These are phyloP conservation scores for Leishmania arabica DNA, from an alignment of 208 protist genomes.

Conservation along the genomic window DNA sequence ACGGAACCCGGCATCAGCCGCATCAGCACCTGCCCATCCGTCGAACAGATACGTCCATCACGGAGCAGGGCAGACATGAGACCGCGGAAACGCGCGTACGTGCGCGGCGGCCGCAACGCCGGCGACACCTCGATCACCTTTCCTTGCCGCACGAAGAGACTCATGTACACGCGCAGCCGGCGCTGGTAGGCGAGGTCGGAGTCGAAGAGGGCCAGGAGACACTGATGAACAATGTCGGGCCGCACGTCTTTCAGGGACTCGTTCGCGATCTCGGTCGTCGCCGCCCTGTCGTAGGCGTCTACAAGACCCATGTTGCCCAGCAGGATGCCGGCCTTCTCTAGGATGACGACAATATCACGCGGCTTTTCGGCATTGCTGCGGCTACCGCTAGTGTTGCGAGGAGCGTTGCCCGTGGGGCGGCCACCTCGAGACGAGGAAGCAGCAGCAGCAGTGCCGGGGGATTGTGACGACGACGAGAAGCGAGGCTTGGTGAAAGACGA, in stretches of 20 bases:
- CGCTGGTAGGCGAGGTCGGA: constrained; percentile 74
- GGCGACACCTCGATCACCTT: constrained; percentile 90
- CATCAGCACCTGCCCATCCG: constrained; percentile 76
- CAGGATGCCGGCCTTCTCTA: constrained; percentile 84
- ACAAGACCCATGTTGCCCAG: constrained; percentile 77
- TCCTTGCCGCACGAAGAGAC: constrained; percentile 58
- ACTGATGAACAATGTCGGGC: constrained; percentile 92
- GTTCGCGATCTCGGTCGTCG: constrained; percentile 82
- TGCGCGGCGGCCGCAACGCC: constrained; percentile 85
- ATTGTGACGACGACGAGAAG: not conserved
- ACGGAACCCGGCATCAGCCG: constrained; percentile 78
- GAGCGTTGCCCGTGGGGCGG: not conserved
- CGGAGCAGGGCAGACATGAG: constrained; percentile 81
- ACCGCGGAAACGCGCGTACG: constrained; percentile 84
- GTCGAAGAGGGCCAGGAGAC: constrained; percentile 92
- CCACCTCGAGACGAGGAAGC: constrained; percentile 2
- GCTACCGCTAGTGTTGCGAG: constrained; percentile 10
- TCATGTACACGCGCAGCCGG: constrained; percentile 86
- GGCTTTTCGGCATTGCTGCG: constrained; percentile 23
- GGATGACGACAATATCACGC: constrained; percentile 82
- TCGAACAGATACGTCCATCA: constrained; percentile 71
- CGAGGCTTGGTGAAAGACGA: constrained; percentile 3
- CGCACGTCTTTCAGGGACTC: constrained; percentile 73
- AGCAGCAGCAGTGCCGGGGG: not conserved
- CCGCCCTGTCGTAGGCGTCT: constrained; percentile 83